Evolutionary conservation across 352 stramenopile species (phyloP).

Genomic region (Saprolegnia diclina): DNA sequence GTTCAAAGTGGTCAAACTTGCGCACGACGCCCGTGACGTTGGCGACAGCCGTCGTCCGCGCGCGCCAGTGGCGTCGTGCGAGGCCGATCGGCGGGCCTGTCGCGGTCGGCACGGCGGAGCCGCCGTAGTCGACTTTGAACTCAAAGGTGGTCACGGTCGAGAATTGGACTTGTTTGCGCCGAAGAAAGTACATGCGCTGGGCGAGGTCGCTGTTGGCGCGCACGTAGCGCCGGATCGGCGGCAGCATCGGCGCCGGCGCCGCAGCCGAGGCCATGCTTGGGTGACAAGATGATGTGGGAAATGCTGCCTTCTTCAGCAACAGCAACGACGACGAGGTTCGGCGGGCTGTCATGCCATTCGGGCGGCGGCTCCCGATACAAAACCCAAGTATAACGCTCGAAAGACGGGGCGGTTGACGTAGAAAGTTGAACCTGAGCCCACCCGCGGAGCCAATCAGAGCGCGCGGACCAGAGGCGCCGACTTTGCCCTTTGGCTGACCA

Average conservation of each 20-base stretch:
- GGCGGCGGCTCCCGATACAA: too few relatives aligned
- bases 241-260: not conserved
- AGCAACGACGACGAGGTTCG: too few relatives aligned
- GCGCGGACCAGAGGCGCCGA: too few relatives aligned
- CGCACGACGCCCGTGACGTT: not conserved
- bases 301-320: not conserved
- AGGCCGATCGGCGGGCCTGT: slow-evolving; percentile 22
- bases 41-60: not conserved
- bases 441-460: too few relatives aligned
- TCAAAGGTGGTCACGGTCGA: slow-evolving; percentile 15
- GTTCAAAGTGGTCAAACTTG: slow-evolving; percentile 25
- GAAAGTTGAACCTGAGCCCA: too few relatives aligned
- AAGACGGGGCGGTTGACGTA: too few relatives aligned
- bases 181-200: not conserved
- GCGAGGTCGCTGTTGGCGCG: not conserved
- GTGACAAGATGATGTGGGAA: not conserved
- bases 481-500: too few relatives aligned
- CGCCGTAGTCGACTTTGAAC: slow-evolving; percentile 22
- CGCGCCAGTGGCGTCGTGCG: slow-evolving; percentile 9
- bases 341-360: not conserved
- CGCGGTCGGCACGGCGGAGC: slow-evolving; percentile 13
- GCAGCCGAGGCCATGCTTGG: not conserved
- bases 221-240: slow-evolving; percentile 2
- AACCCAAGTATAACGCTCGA: too few relatives aligned
- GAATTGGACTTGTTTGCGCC: slow-evolving; percentile 15